Base-by-base conservation (phyloP, 1,284 basidiomycete genomes). In the Athelia psychrophila region DNA sequence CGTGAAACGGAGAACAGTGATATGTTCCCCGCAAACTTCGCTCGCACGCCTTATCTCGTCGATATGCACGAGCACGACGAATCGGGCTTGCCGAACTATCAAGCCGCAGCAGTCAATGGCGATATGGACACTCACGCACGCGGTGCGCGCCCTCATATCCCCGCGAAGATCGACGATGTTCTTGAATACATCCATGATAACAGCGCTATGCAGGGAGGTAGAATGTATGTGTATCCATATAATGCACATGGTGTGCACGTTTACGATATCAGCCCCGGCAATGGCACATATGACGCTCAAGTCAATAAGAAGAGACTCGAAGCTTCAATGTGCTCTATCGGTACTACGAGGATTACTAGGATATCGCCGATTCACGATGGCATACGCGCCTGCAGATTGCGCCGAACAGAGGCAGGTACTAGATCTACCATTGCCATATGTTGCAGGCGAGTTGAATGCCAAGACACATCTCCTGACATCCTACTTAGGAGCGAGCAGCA, bases 31-130 rank as follows among this genome's bases (percentile, higher is more conserved):
- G 16, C 5, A 16, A 8, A n/a, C 38, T 42, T 42, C n/a, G 8
- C 38, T 42, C 16, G 38, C 20, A 42, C 6, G 20, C 38, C 38
- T 5, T 42, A 42, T 22, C 38, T 42, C n/a, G 38, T 42, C n/a
- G 20, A 42, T 42, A n/a, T 42, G n/a, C n/a, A 42, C 38, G 38
- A 42, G 38, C 38, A 42, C 38, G 38, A 42, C n/a, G 38, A n/a
- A 42, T 6, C 38, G 9, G 38, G n/a, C 16, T 18, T 42, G n/a
- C 38, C 38, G 16, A 42, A 42, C 20, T 42, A 42, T n/a, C 6
- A 6, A 6, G 20, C 9, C 20, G 38, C 38, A 16, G 38, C n/a
- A 6, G 38, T 16, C 6, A 42, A 42, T 42, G 38, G 38, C n/a
- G 38, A 16, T 6, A 42, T 42, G 38, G 38, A 42, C 38, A 22